Base-by-base conservation (phyloP, 73 alveolate genomes). In the Paramecium tetraurelia region DNA sequence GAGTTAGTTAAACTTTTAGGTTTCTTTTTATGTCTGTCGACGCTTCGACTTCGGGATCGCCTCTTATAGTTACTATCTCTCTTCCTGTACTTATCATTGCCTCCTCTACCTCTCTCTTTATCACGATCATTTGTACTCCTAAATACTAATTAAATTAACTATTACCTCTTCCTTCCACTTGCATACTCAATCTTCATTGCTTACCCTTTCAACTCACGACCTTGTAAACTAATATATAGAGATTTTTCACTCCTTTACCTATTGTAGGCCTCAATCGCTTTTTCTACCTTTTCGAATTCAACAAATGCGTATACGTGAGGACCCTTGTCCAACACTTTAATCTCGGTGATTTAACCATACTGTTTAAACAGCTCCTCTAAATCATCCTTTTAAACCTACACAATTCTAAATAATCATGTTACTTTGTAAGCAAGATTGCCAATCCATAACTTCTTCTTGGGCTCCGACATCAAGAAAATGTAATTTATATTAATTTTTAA, bases 161-260 rank as follows among this genome's bases (percentile, higher is more conserved):
- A 72, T 72, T 72, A 72, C 86, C 86, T 72, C 86, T 72, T 72
- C 86, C 86, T 72, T 72, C 86, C 86, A 36, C 59, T 36, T 36
- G 86, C 86, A 72, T 36, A 72, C 40, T 72, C 86, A 72, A 72
- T 40, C 59, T 72, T 72, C 86, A 72, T 72, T 6, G 86, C 36
- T 21, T 80, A 48, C 46, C 90, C 90, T 48, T 46, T 80, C 50
- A 80, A 44, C 36, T 80, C 90, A 40, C 76, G 46, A 21, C 90
- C 90, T 80, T 80, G 57, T 80, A 80, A 43, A 44, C 90, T 80
- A 44, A 40, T 24, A 43, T 44, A 46, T 22, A 24, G 31, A 27
- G 22, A 48, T 18, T 21, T 24, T 80, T 38, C 46, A 48, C 21
- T 40, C 59, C 86, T n/a, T 72, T 72, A 72, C 86, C 86, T 72